Evolutionary conservation across 1,139 yeast species (phyloP), one percentile per base, ranked within the genome.

Genomic region (Groenewaldozyma auringiensis): DNA sequence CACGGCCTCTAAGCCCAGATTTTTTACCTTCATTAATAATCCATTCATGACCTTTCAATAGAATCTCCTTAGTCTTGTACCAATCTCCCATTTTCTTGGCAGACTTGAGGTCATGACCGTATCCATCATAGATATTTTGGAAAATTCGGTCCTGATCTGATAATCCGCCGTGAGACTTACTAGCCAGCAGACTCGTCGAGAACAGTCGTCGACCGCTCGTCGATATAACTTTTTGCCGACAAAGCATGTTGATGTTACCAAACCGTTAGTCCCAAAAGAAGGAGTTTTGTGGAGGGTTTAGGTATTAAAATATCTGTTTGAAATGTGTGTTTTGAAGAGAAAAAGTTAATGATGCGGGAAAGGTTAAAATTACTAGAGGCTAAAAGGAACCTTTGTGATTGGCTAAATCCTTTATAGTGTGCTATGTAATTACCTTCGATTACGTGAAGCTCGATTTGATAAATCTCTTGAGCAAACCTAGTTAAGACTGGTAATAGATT

Each of bases 1-100:
- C 95, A 69, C 95, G 80, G 48, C 95, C 95, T 66, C 95, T 79
- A 55, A 85, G 73, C 17, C 94, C 94, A 8, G 89, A 81, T 61
- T 79, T 77, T 66, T 85, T 85, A 72, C 83, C 79, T 67, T 85
- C 94, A 60, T 81, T 85, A 60, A 84, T 84, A 63, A 84, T 83
- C 95, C 95, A 85, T 52, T 78, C 77, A 64, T 85, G 89, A 45
- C 95, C 95, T 66, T 85, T 85, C 53, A 78, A 69, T 41, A 85
- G 64, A 55, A 85, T 79, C 68, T 85, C 95, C 68, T 85, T 85
- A 58, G 94, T 85, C 71, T 85, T 85, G 69, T 84, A 72, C 94
- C 95, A 85, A 65, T 85, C 95, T 43, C 95, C 95, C 79, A 83
- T 81, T 60, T 76, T 76, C 70, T 75, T 74, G 40, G 94, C 83